Conservation (phyloP, 805 yeast species). For the Starmerella khaoyaiensis region DNA sequence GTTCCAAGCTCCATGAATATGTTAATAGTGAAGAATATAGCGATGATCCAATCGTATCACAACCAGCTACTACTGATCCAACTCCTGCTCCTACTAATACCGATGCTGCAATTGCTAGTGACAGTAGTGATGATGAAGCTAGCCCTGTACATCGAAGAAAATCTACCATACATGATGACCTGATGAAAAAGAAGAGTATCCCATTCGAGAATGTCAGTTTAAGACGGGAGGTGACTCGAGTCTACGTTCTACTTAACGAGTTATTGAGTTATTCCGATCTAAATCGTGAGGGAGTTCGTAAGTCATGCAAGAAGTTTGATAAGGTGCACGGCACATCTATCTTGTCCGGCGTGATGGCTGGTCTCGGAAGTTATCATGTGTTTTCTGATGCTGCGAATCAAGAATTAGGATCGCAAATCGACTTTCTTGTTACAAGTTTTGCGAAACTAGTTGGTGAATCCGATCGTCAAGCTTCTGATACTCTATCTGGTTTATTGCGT, state of each 20-base stretch:
- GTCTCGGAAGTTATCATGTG: slow-evolving; percentile 37
- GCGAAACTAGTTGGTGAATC: slow-evolving; percentile 38
- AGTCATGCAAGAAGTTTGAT: slow-evolving; percentile 85
- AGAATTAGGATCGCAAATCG: slow-evolving; percentile 41
- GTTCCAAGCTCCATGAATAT: slow-evolving; percentile 1
- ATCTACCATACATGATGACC: slow-evolving; percentile 16
- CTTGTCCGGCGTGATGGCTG: slow-evolving; percentile 43
- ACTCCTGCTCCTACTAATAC: slow-evolving; percentile 1
- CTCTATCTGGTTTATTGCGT: slow-evolving; percentile 45
- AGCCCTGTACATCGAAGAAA: slow-evolving; percentile 19
- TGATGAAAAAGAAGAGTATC: slow-evolving; percentile 13
- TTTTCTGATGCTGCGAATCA: slow-evolving; percentile 41
- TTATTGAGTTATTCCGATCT: slow-evolving; percentile 70
- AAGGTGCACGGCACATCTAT: slow-evolving; percentile 56
- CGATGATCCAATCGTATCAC: not conserved
- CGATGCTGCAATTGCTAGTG: slow-evolving; percentile 9
- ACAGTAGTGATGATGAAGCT: slow-evolving; percentile 15
- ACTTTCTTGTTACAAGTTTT: slow-evolving; percentile 41
- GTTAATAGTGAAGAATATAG: slow-evolving; percentile 1
- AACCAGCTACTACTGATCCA: not conserved
- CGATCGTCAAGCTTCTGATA: slow-evolving; percentile 37
- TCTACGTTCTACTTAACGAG: slow-evolving; percentile 68
- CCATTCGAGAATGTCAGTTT: slow-evolving; percentile 15
- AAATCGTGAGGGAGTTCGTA: slow-evolving; percentile 77
- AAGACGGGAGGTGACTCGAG: slow-evolving; percentile 33